phyloP scores from a whole-genome alignment of 768 basidiomycete species.

The Lyophyllum semitale region DNA sequence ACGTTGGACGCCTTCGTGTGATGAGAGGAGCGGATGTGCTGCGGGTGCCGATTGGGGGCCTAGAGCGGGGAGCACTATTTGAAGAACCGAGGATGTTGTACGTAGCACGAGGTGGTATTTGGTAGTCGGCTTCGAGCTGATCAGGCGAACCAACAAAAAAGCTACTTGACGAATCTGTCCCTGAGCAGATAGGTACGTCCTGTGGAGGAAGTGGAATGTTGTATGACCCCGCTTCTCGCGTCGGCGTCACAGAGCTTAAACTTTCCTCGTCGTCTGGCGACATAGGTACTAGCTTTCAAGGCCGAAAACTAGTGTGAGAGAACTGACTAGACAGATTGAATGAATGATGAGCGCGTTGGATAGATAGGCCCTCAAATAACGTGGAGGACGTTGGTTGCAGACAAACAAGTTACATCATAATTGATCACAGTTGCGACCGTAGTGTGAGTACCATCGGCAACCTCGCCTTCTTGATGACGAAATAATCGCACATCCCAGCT shows the following conservation, averaged over 20 bases:
- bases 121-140: slow-evolving; percentile 10
- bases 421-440: neutral
- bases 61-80: slow-evolving; percentile 12
- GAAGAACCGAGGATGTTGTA: slow-evolving; percentile 3
- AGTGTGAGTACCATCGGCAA: slow-evolving; percentile 21
- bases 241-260: slow-evolving; percentile 7
- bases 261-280: neutral
- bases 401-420: neutral
- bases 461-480: slow-evolving; percentile 31
- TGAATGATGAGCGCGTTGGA: no score
- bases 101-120: slow-evolving; percentile 1
- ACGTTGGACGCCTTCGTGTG: slow-evolving; percentile 11
- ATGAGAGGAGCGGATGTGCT: slow-evolving; percentile 23
- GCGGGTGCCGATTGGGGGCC: slow-evolving; percentile 17
- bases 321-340: neutral
- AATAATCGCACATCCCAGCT: slow-evolving; percentile 27
- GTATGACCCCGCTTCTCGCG: neutral
- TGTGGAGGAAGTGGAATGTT: neutral
- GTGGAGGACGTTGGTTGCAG: neutral
- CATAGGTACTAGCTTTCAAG: neutral
- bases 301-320: neutral
- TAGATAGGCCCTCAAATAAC: neutral
- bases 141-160: slow-evolving; percentile 29
- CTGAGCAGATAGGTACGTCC: neutral
- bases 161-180: neutral